These are phyloP conservation scores for Macrolepiota dolichaula DNA, from an alignment of 768 basidiomycete genomes.

Conservation along the genomic window DNA sequence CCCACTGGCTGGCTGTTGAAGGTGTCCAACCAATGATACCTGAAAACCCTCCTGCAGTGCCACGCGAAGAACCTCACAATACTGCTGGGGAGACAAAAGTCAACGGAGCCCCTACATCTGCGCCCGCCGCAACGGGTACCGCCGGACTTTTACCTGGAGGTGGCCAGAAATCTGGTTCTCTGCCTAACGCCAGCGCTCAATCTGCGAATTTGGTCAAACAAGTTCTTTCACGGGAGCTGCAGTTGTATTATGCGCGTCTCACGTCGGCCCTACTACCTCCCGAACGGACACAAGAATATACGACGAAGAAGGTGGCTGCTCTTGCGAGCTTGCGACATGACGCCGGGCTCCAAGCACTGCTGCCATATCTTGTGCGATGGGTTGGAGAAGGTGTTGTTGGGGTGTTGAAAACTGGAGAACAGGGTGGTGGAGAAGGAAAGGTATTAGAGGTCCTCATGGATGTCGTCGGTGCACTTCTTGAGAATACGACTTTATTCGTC, in stretches of 20 bases:
- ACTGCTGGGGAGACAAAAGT: conserved; percentile 6
- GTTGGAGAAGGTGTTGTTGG: conserved; percentile 82
- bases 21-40: conserved; percentile 96
- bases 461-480: conserved; percentile 79
- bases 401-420: conserved; percentile 52
- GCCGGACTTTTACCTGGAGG: conserved; percentile 14
- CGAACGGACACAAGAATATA: conserved; percentile 42
- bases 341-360: conserved; percentile 84
- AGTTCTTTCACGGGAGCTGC: conserved; percentile 88
- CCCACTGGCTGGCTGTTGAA: conserved; percentile 98
- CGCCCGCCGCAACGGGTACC: conserved; percentile 25
- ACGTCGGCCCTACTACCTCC: conserved; percentile 81
- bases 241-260: conserved; percentile 91
- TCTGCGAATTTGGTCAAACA: conserved; percentile 72
- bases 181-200: conserved; percentile 20
- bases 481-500: conserved; percentile 86
- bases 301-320: conserved; percentile 78
- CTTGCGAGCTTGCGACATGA: conserved; percentile 86
- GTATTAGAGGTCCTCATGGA: conserved; percentile 81
- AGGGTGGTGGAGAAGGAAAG: conserved; percentile 63
- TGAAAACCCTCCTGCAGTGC: conserved; percentile 88
- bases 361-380: conserved; percentile 96
- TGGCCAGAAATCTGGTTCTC: conserved; percentile 19
- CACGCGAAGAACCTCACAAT: conserved; percentile 40
- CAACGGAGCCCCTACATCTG: conserved; percentile 16